Evolutionary conservation across 371 early-diverging fungal species (phyloP), one percentile per base, ranked within the genome.

Genomic region (Mortierella sp.): DNA sequence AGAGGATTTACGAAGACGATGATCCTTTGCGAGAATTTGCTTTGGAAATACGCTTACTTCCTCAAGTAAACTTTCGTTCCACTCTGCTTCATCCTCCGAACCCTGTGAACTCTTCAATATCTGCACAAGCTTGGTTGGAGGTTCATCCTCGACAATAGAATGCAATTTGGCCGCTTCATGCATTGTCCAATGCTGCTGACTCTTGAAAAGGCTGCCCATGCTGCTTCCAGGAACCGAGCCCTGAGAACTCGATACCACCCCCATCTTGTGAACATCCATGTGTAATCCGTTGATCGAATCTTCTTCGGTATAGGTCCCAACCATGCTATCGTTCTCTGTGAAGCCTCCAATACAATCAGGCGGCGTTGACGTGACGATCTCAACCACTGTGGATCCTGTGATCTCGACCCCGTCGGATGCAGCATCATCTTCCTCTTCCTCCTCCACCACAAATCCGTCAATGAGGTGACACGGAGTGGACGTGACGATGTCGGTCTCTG

Each of bases 261-360:
- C 46, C 59, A 70, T 48, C 7, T 37, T 31, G 25, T 13, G 22
- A 46, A 70, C 54, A 19, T 59, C 59, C 24, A 16, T 41, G 44
- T 70, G 57, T 3, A 70, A 39, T 12, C 63, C 71, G 49, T 17
- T 22, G 17, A 70, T 70, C 8, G 71, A 70, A 34, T 70, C 71
- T 14, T 63, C 64, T 34, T 53, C 46, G 10, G 27, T 45, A 12
- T 7, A 34, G 34, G 34, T 7, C 34, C 4, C 34, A 34, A 10
- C 34, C 34, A 10, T 34, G 10, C 34, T 34, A 4, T 34, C 34
- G 7, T 34, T 34, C 34, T 10, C 34, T 34, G 10, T 10, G 10
- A 34, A 10, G 4, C 10, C 34, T 10, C 7, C 10, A 4, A 7
- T 10, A 34, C 10, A 4, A 7, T 34, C 34, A 7, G 34, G 7